phyloP scores from a whole-genome alignment of 176 grass and related monocot genomes.

The Alopecurus myosuroides region DNA sequence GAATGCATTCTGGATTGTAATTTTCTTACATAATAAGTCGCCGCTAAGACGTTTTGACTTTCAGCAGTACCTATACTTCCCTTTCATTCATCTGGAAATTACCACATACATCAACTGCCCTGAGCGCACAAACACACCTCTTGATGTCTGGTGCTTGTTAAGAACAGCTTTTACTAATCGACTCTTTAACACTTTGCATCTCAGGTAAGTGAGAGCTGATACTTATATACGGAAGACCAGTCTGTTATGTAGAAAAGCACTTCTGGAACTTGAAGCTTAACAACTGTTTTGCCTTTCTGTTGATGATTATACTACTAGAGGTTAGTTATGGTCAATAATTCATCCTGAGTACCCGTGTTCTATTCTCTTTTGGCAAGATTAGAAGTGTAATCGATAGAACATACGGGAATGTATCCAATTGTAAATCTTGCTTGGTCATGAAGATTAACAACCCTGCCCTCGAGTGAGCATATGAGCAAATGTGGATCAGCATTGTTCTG shows the following conservation, averaged over 20 bases:
- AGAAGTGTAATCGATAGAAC: slow-evolving; percentile 1
- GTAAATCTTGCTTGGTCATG: not conserved
- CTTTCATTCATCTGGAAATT: not conserved
- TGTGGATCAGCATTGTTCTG: not conserved
- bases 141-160: not conserved
- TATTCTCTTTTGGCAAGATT: slow-evolving; percentile 8
- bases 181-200: slow-evolving; percentile 5
- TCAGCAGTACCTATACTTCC: not conserved
- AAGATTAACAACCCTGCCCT: not conserved
- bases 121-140: not conserved
- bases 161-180: not conserved
- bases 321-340: not conserved
- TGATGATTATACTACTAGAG: not conserved
- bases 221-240: slow-evolving; percentile 1
- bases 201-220: slow-evolving; percentile 52
- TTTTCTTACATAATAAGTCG: not conserved
- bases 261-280: not conserved
- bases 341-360: not conserved
- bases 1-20: not conserved
- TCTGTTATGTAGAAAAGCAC: not conserved
- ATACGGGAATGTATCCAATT: slow-evolving; percentile 7
- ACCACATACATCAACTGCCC: not conserved
- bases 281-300: not conserved
- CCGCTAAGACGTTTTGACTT: not conserved
- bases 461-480: not conserved